Evolutionary conservation across 345 rosid genomes (phyloP), one percentile per base, ranked within the genome.

Genomic region (Aethionema arabicum): DNA sequence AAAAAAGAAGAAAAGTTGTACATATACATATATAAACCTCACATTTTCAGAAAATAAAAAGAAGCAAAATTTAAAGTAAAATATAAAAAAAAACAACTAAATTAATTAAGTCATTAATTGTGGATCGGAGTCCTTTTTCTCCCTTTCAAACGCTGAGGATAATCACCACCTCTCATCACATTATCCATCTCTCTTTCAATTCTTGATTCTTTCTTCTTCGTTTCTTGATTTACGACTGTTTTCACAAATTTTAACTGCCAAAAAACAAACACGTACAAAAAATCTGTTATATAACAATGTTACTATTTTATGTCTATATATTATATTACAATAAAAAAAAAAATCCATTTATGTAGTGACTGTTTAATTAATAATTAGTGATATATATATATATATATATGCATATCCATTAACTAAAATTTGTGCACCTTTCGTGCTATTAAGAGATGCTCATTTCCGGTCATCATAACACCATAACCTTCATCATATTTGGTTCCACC

Each of bases 71-170:
- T 21, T 1, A 21, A 21, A 21, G 27, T 21, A 21, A 21, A 21
- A 21, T 1, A 21, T 1, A 21, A 21, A 21, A 37, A 37, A 37
- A 37, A 37, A 37, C 1, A 6, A 37, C n/a, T n/a, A 37, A 37
- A 37, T 37, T 37, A 37, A 10, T n/a, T n/a, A 7, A 29, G 32
- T 7, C 11, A 62, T 64, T 41, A 71, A 32, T 71, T 71, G 43
- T 71, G 75, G 40, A 71, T 59, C 16, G 75, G 75, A 40, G 51
- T 64, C 56, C 75, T 71, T 51, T 71, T 71, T 56, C 66, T 71
- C 15, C 70, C 70, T 59, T 44, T 71, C 66, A 71, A 50, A 37
- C 70, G 70, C 44, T 44, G 38, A 51, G 75, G 49, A 59, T 71
- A 71, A n/a, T 71, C 75, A 8, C 58, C 75, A 8, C 58, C 16